phyloP scores from a whole-genome alignment of 1,139 yeast species.

The Zygosaccharomyces sapae region DNA sequence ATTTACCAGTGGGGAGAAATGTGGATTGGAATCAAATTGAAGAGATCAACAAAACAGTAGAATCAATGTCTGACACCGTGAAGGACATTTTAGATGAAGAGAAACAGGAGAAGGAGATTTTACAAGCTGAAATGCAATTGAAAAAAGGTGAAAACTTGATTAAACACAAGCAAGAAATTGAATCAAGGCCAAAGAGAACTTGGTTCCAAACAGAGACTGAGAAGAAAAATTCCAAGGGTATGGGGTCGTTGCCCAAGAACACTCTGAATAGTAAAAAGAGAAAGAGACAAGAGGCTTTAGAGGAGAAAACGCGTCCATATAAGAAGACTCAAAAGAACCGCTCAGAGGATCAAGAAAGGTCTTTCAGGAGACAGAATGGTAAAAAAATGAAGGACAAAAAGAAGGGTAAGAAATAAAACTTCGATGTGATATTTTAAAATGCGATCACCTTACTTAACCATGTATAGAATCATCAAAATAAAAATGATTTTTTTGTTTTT shows the following conservation, averaged over 20 bases:
- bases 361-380: constrained; percentile 36
- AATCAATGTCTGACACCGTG: constrained; percentile 53
- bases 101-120: constrained; percentile 76
- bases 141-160: constrained; percentile 79
- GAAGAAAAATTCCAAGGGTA: constrained; percentile 45
- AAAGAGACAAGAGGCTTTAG: constrained; percentile 53
- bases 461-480: not conserved
- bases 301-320: constrained; percentile 46
- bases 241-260: constrained; percentile 38
- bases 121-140: constrained; percentile 87
- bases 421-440: not conserved
- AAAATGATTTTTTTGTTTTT: too few species aligned
- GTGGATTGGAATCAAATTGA: constrained; percentile 86
- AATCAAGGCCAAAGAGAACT: constrained; percentile 88
- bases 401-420: constrained; percentile 17
- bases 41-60: constrained; percentile 56
- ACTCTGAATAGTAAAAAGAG: constrained; percentile 53
- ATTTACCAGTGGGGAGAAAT: constrained; percentile 72
- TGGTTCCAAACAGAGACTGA: constrained; percentile 88
- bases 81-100: constrained; percentile 85
- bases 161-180: constrained; percentile 76
- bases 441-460: not conserved
- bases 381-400: constrained; percentile 32
- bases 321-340: constrained; percentile 72
- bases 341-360: constrained; percentile 44